phyloP scores from a whole-genome alignment of 2,329 filamentous ascomycete genomes.

The Ramichloridium luteum region DNA sequence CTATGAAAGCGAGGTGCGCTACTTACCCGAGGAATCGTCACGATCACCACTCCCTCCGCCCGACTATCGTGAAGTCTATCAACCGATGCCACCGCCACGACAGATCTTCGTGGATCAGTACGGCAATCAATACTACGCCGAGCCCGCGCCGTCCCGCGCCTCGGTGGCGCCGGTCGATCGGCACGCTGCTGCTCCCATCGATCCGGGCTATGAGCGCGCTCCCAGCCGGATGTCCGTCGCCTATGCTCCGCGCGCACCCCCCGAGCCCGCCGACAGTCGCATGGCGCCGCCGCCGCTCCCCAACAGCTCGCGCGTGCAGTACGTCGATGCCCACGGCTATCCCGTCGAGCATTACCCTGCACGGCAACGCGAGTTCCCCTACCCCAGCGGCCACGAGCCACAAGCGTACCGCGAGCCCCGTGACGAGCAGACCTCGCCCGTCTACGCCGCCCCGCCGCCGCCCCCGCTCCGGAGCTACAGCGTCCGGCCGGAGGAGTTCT shows the following conservation, averaged over 20 bases:
- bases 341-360: conserved; percentile 6
- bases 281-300: conserved; percentile 20
- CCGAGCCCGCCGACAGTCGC: conserved; percentile 36
- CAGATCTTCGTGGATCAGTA: conserved; percentile 66
- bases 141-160: conserved; percentile 32
- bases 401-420: conserved; percentile 8
- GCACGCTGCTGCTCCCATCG: conserved; percentile 23
- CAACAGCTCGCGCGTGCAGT: conserved; percentile 12
- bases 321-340: conserved; percentile 20
- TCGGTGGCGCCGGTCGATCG: conserved; percentile 35
- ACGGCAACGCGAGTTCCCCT: conserved; percentile 12
- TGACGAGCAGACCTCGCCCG: conserved; percentile 21
- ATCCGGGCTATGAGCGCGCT: conserved; percentile 47
- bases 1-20: too few relatives aligned
- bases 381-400: conserved; percentile 15
- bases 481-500: conserved; percentile 43
- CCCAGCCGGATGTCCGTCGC: conserved; percentile 34
- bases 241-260: conserved; percentile 11
- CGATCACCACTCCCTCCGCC: too few relatives aligned
- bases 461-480: conserved; percentile 20
- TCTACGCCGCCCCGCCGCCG: conserved; percentile 13
- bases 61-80: too few relatives aligned
- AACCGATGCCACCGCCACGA: conserved; percentile 41
- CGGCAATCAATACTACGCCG: conserved; percentile 65
- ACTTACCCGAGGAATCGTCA: too few relatives aligned